These are phyloP conservation scores for Trichothecium sympodiale DNA, from an alignment of 2,329 filamentous ascomycete genomes.

Conservation along the genomic window DNA sequence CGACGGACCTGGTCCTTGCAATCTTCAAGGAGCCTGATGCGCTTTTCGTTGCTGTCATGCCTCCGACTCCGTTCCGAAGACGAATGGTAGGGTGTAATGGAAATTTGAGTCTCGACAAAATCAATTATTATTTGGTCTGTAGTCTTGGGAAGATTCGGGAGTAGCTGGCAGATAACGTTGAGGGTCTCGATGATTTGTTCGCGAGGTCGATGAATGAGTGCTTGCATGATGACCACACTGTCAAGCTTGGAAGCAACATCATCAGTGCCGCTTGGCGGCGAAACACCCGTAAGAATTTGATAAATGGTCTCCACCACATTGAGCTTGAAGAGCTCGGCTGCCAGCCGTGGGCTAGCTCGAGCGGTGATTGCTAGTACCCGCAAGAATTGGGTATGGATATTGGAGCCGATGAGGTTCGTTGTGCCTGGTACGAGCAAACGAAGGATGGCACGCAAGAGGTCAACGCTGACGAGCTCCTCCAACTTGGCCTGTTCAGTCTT, in stretches of 20 bases:
- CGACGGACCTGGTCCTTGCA: constrained; percentile 81
- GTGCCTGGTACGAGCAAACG: constrained; percentile 85
- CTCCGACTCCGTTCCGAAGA: constrained; percentile 1
- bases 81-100: constrained; percentile 24
- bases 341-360: constrained; percentile 75
- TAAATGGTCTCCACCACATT: constrained; percentile 96
- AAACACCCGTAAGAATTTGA: constrained; percentile 92
- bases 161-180: constrained; percentile 91
- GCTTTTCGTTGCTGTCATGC: constrained; percentile 51
- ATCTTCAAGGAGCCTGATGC: constrained; percentile 68
- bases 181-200: constrained; percentile 96
- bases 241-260: constrained; percentile 80
- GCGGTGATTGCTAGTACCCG: constrained; percentile 85
- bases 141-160: constrained; percentile 60
- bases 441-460: constrained; percentile 73
- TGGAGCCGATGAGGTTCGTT: constrained; percentile 86
- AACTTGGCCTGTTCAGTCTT: constrained; percentile 77
- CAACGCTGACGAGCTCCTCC: constrained; percentile 83
- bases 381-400: constrained; percentile 93
- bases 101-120: constrained; percentile 11
- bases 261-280: constrained; percentile 68
- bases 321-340: constrained; percentile 86
- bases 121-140: constrained; percentile 23
- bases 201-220: constrained; percentile 84
- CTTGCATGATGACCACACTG: constrained; percentile 97